Evolutionary conservation across 2,329 filamentous ascomycete genomes (phyloP).

Genomic region (Emmonsia crescens): DNA sequence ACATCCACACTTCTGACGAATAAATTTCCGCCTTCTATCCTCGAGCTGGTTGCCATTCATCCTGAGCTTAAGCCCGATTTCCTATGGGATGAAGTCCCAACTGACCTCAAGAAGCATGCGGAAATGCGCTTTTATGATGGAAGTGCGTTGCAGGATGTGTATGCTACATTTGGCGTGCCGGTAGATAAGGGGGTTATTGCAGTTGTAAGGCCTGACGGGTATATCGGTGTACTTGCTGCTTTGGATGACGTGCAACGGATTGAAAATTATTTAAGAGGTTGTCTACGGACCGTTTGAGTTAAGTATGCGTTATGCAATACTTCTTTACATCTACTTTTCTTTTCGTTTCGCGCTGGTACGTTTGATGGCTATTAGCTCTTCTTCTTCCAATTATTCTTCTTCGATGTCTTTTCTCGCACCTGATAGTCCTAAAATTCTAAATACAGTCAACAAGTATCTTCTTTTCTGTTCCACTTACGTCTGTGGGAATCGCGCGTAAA

Average conservation of each 20-base stretch:
- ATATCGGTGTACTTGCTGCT: conserved; percentile 21
- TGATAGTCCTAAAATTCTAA: not conserved
- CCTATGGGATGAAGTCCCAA: conserved; percentile 24
- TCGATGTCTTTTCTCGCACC: not conserved
- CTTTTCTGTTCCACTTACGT: not conserved
- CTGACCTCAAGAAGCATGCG: conserved; percentile 21
- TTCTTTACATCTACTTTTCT: not conserved
- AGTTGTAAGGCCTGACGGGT: conserved; percentile 31
- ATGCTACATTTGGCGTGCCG: conserved; percentile 27
- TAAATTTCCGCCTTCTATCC: conserved; percentile 6
- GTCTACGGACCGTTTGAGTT: not conserved
- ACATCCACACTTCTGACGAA: conserved; percentile 13
- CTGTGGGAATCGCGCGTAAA: not conserved
- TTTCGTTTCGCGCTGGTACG: not conserved
- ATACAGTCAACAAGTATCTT: not conserved
- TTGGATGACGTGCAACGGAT: conserved; percentile 20
- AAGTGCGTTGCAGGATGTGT: conserved; percentile 26
- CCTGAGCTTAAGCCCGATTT: conserved; percentile 21
- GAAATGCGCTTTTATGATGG: conserved; percentile 30
- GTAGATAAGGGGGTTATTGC: conserved; percentile 21
- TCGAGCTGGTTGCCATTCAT: conserved; percentile 29
- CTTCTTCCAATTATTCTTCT: not conserved
- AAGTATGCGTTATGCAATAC: no score
- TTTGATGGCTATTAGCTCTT: not conserved
- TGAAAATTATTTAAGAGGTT: conserved; percentile 17